Conservation (phyloP, 139 green algal genomes). For the Haematococcus lacustris region DNA sequence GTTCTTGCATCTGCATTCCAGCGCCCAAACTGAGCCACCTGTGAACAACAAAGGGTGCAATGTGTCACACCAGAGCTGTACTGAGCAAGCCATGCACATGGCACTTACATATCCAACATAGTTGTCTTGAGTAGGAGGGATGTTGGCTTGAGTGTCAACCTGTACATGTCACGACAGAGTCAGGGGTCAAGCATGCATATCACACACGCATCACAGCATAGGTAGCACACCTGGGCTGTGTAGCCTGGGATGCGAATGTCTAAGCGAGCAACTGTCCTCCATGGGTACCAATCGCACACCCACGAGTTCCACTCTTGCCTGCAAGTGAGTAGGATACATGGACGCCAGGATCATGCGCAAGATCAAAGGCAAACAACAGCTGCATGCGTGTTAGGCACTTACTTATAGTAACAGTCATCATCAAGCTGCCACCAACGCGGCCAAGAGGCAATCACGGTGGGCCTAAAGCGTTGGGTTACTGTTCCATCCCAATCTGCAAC, state of each 20-base stretch:
- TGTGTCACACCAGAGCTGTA: too few species aligned
- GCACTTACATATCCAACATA: slow-evolving; percentile 32
- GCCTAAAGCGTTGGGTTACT: slow-evolving; percentile 19
- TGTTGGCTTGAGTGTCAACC: too few species aligned
- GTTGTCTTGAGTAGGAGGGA: slow-evolving; percentile 18
- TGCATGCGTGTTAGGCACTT: too few species aligned
- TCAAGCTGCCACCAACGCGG: slow-evolving; percentile 39
- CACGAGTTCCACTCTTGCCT: slow-evolving; percentile 21
- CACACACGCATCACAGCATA: neutral
- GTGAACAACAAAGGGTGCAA: too few species aligned
- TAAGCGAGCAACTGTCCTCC: slow-evolving; percentile 30
- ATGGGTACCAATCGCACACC: slow-evolving; percentile 36
- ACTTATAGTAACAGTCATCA: slow-evolving; percentile 1
- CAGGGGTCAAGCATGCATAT: too few species aligned
- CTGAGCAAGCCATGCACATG: too few species aligned
- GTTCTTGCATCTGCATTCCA: slow-evolving; percentile 9
- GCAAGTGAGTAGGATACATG: neutral
- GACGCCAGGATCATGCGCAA: too few species aligned
- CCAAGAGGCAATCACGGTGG: slow-evolving; percentile 38
- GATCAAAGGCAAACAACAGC: too few species aligned
- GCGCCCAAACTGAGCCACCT: slow-evolving; percentile 41
- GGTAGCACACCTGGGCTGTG: slow-evolving; percentile 22
- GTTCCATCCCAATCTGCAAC: slow-evolving; percentile 42
- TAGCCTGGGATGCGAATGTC: slow-evolving; percentile 46
- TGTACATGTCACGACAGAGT: too few species aligned